phyloP scores from a whole-genome alignment of 1,284 basidiomycete species.

The Taiwanofungus camphoratus region DNA sequence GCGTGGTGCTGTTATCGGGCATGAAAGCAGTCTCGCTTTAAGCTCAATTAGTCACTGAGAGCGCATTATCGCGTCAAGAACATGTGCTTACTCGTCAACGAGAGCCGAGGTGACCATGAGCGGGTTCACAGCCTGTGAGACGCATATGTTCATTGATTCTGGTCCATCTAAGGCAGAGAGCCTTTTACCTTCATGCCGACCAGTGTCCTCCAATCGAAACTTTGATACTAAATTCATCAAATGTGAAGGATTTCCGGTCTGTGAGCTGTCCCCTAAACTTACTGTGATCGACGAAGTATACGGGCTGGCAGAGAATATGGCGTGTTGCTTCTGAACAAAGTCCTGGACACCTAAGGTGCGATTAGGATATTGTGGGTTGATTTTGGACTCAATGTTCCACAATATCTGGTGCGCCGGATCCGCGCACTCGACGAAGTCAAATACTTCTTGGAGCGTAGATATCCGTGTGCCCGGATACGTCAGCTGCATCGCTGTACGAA shows the following conservation, averaged over 20 bases:
- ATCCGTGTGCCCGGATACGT: slow-evolving; percentile 64
- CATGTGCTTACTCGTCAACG: slow-evolving; percentile 44
- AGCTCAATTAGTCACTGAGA: too few species aligned
- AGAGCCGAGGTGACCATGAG: slow-evolving; percentile 54
- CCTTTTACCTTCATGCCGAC: slow-evolving; percentile 59
- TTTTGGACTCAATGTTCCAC: slow-evolving; percentile 81
- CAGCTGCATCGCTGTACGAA: slow-evolving; percentile 48
- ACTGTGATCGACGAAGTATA: slow-evolving; percentile 60
- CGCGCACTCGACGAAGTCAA: slow-evolving; percentile 69
- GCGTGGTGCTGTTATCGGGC: slow-evolving; percentile 36
- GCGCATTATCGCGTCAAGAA: neutral
- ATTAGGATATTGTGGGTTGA: slow-evolving; percentile 53
- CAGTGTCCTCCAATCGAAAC: slow-evolving; percentile 74
- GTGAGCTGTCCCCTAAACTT: slow-evolving; percentile 17
- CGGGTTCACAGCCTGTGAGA: slow-evolving; percentile 35
- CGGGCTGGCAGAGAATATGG: slow-evolving; percentile 47
- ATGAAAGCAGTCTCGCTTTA: slow-evolving; percentile 38
- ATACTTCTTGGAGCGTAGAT: slow-evolving; percentile 67
- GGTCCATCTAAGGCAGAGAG: neutral
- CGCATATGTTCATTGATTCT: slow-evolving; percentile 26
- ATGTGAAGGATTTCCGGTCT: neutral
- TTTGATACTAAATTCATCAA: slow-evolving; percentile 49
- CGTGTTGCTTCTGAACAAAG: slow-evolving; percentile 62
- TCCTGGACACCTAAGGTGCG: slow-evolving; percentile 55
- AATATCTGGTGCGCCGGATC: slow-evolving; percentile 53